Conservation (phyloP, 306 rosid genomes). For the Lathyrus sativus region DNA sequence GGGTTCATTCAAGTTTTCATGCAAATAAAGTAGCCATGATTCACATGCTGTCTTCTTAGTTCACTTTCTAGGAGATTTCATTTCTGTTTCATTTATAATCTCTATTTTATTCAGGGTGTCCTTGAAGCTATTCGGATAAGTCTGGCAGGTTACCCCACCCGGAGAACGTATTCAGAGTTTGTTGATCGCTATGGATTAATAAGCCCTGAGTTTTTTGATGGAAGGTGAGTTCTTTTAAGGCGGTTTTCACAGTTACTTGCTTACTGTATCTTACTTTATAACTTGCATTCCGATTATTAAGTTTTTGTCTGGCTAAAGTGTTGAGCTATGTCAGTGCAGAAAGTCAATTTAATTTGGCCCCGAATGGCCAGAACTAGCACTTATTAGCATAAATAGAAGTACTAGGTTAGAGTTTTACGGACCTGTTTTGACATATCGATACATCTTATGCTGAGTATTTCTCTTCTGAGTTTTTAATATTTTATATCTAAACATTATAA, state of each 20-base stretch:
- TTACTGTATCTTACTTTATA: neutral
- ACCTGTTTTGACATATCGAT: neutral
- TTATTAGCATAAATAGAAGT: constrained; percentile 2
- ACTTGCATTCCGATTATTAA: constrained; percentile 17
- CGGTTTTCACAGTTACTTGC: constrained; percentile 1
- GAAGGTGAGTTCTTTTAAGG: constrained; percentile 58
- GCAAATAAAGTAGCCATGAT: constrained; percentile 27
- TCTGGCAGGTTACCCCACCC: constrained; percentile 96
- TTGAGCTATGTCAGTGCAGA: constrained; percentile 3
- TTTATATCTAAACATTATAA: neutral
- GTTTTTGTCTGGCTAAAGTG: constrained; percentile 1
- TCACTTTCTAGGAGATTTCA: constrained; percentile 15
- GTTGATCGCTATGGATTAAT: constrained; percentile 92
- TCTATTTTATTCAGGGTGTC: constrained; percentile 70
- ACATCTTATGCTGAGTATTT: neutral
- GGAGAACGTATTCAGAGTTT: constrained; percentile 85
- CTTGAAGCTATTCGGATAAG: constrained; percentile 98
- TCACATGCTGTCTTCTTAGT: constrained; percentile 26
- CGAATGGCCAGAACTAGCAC: constrained; percentile 2
- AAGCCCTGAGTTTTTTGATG: constrained; percentile 70
- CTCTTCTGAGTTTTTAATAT: neutral
- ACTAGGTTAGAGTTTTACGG: neutral
- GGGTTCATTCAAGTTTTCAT: constrained; percentile 29
- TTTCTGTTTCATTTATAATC: constrained; percentile 13
- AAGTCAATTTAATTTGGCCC: constrained; percentile 15